Conservation (phyloP, 768 basidiomycete species). For the Holtermanniella nyarrowii region DNA sequence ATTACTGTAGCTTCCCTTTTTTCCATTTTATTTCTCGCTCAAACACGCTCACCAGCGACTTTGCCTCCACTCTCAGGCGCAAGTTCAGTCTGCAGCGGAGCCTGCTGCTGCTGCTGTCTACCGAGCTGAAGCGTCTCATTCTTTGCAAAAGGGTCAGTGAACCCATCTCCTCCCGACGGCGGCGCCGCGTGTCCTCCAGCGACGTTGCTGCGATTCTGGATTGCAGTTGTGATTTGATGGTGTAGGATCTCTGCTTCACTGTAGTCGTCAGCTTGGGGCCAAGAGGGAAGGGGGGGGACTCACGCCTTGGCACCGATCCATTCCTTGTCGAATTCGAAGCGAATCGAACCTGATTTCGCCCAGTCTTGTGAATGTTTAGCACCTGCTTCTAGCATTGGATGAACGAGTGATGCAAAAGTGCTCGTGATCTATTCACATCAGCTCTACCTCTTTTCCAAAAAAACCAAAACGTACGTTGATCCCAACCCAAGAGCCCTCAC, state of each 20-base stretch:
- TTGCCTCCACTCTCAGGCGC: too few species aligned
- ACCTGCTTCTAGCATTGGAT: constrained; percentile 9
- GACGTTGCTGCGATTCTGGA: constrained; percentile 9
- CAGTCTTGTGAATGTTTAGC: neutral
- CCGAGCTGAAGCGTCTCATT: neutral
- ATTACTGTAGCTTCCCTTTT: too few species aligned
- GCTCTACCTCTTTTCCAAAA: neutral
- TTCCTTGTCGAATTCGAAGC: constrained; percentile 37
- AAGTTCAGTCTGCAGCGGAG: too few species aligned
- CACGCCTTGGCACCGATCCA: constrained; percentile 40
- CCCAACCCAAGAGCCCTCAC: constrained; percentile 18
- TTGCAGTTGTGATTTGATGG: constrained; percentile 22
- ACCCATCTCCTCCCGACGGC: neutral
- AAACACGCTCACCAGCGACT: neutral
- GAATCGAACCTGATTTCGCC: constrained; percentile 30
- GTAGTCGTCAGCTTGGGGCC: neutral
- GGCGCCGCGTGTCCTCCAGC: neutral
- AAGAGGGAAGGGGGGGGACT: constrained; percentile 3
- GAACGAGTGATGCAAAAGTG: constrained; percentile 13
- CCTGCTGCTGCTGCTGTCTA: neutral
- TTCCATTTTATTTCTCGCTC: neutral
- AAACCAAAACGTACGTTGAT: neutral
- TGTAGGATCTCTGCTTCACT: constrained; percentile 35
- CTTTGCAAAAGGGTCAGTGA: neutral
- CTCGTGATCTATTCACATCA: constrained; percentile 13